Evolutionary conservation across 1,139 yeast genomes (phyloP), one percentile per base, ranked within the genome.

Genomic region (Geotrichum aggregatum): DNA sequence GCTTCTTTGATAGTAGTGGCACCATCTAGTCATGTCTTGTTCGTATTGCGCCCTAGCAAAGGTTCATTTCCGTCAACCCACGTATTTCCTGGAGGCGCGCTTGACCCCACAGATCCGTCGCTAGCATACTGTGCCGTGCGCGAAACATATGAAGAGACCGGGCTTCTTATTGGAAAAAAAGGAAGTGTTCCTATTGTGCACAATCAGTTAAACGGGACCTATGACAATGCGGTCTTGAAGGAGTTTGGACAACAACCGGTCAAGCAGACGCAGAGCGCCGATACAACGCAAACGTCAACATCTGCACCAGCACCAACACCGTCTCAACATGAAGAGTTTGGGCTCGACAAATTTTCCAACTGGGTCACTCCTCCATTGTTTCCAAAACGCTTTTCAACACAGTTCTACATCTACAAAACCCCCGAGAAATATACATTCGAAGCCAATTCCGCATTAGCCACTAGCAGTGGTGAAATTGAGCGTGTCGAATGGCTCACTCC

Each of bases 71-170:
- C 70, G 2, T 55, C 61, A 16, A 51, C 63, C 11, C 67, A 66
- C 49, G 71, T 66, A 5, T 67, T 67, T 47, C 71, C 71, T 0
- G 71, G 71, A 2, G 71, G 71, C 2, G 64, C 61, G 2, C 47
- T 58, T 6, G 71, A 67, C 31, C 49, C 58, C 5, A 53, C 59
- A 2, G 71, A 67, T 43, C 59, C 63, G 5, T 54, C 58, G 21
- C 53, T 64, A 40, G 58, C 61, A 21, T 60, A 64, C 52, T 63
- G 68, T 31, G 71, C 70, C 2, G 54, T 66, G 7, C 58, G 71
- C 30, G 71, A 67, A 43, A 65, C 69, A 1, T 67, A 59, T 41
- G 71, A 67, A 52, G 71, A 67, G 49, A 67, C 71, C 0, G 70
- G 70, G 1, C 49, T 67, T 11, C 51, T 66, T 43, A 60, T 66